phyloP scores from a whole-genome alignment of 306 rosid genomes.

The Acacia crassicarpa region DNA sequence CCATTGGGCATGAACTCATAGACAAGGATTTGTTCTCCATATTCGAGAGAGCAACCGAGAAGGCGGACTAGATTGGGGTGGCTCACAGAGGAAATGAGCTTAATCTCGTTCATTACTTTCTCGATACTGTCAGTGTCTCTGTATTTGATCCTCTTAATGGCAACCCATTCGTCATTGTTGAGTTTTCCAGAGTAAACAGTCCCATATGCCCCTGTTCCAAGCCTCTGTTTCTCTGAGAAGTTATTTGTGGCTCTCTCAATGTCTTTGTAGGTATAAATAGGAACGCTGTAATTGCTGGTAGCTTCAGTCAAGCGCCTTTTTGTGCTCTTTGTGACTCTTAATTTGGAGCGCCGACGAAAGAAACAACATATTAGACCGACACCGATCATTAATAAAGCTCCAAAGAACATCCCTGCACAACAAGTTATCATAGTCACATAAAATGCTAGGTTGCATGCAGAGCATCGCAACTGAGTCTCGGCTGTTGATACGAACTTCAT shows the following conservation, averaged over 20 bases:
- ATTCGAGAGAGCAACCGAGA: constrained; percentile 84
- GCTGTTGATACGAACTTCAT: neutral
- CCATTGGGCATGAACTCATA: constrained; percentile 96
- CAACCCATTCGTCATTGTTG: constrained; percentile 65
- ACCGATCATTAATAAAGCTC: constrained; percentile 47
- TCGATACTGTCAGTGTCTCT: constrained; percentile 72
- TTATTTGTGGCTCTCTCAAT: constrained; percentile 78
- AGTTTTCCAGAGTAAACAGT: constrained; percentile 90
- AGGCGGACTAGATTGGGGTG: constrained; percentile 83
- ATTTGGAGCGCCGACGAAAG: constrained; percentile 55
- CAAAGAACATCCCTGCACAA: constrained; percentile 55
- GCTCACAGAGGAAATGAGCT: constrained; percentile 72
- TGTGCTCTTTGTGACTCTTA: constrained; percentile 58
- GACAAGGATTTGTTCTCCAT: constrained; percentile 76
- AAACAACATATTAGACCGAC: constrained; percentile 57
- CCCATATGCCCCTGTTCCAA: constrained; percentile 89
- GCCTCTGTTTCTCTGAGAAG: constrained; percentile 77
- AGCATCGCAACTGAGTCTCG: neutral
- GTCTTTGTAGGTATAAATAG: constrained; percentile 72
- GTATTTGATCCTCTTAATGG: constrained; percentile 75
- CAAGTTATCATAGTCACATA: neutral
- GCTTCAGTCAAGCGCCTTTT: constrained; percentile 82
- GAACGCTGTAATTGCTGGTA: constrained; percentile 64
- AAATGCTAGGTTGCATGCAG: neutral
- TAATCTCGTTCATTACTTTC: constrained; percentile 87